phyloP scores from a whole-genome alignment of 2,329 filamentous ascomycete genomes.

The Fusarium sulawesiense region DNA sequence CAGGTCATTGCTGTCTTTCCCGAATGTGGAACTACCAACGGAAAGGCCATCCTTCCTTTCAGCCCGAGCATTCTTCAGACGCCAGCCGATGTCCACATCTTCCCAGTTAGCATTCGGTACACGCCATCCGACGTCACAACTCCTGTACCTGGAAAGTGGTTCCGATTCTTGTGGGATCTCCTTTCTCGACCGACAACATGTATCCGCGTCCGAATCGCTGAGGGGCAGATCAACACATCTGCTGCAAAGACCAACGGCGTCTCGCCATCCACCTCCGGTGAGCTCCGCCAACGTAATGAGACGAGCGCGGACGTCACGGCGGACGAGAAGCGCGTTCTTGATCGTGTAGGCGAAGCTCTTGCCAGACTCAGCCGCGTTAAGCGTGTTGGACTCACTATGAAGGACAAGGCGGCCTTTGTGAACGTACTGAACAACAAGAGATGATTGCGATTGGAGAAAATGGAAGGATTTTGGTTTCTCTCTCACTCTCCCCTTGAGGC shows the following conservation, averaged over 20 bases:
- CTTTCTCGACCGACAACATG: conserved; percentile 87
- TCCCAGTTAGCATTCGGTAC: conserved; percentile 91
- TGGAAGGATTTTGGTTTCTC: not conserved
- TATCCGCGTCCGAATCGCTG: conserved; percentile 90
- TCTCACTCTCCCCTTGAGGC: no score
- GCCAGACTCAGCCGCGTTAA: conserved; percentile 90
- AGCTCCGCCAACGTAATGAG: conserved; percentile 46
- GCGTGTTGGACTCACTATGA: conserved; percentile 83
- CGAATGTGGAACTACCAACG: conserved; percentile 94
- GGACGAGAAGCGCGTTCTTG: conserved; percentile 77
- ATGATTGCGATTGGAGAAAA: not conserved
- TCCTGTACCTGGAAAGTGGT: conserved; percentile 80
- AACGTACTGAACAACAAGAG: conserved; percentile 68
- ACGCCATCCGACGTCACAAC: conserved; percentile 91
- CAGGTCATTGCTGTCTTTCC: conserved; percentile 89
- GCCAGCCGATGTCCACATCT: conserved; percentile 78
- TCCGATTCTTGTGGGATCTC: conserved; percentile 84
- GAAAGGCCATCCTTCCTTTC: conserved; percentile 86
- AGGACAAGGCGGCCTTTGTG: conserved; percentile 86
- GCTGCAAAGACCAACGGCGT: conserved; percentile 52
- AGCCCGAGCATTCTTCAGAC: conserved; percentile 79
- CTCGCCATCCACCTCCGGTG: conserved; percentile 44
- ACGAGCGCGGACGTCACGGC: conserved; percentile 52
- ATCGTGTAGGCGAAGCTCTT: conserved; percentile 84
- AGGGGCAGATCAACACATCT: conserved; percentile 70